Evolutionary conservation across 331 rosid species (phyloP), one percentile per base, ranked within the genome.

Genomic region (Prunus yedoensis): DNA sequence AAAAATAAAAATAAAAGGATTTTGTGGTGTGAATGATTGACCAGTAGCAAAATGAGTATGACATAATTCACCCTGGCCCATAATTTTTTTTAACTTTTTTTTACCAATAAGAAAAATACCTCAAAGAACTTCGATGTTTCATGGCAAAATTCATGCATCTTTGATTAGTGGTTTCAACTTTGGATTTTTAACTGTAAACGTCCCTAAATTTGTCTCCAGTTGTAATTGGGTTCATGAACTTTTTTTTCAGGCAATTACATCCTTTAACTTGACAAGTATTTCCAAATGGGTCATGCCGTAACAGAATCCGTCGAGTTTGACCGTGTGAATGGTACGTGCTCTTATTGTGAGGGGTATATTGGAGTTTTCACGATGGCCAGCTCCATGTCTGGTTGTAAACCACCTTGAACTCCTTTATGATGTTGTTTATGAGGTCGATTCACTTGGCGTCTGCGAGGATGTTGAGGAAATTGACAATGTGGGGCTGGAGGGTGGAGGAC

Each of bases 351-450:
- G 30, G 30, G 30, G 30, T 28, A 28, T 28, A 28, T 28, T 28
- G 30, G 30, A 28, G 30, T 28, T 28, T 28, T 88, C 83, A 94
- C 97, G 38, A 89, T 79, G 1, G 91, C 96, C 0, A 89, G 73
- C 81, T 89, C 92, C 6, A 97, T 94, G 2, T 89, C 79, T 1
- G 96, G 80, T 94, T 92, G 17, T 80, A 92, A 3, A 85, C 90
- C 8, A 57, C 1, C 73, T 92, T 97, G 54, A 88, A 94, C 77
- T 92, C 97, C 74, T 68, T 85, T 11, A 75, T 81, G 3, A 94
- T 83, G 4, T 94, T 96, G 4, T 66, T 62, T 3, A 90, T 71
- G 21, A 90, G 46, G 1, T 89, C 90, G 53, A 89, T 86, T 43
- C 99, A 77, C 84, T 69, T 74, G 13, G 79, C 8, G 0, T 94